Conservation (phyloP, 148 eudicot genomes). For the Rhododendron henanense region DNA sequence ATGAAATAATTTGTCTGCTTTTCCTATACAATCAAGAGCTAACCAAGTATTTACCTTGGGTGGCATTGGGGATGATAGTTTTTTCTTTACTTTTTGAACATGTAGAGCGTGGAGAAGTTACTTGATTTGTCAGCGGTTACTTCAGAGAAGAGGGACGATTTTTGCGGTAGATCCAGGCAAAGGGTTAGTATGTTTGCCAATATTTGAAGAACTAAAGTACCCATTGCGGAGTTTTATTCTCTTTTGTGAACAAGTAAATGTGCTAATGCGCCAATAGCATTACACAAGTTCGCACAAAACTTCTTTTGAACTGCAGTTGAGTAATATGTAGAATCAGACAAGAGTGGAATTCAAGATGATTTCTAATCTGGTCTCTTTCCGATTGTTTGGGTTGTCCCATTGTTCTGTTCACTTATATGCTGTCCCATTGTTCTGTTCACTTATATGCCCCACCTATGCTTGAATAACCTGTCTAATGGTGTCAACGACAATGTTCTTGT, state of each 20-base stretch:
- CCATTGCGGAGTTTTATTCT: neutral
- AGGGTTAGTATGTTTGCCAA: neutral
- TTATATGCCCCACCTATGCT: neutral
- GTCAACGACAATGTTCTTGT: neutral
- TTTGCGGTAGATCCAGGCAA: neutral
- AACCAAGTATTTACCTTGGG: neutral
- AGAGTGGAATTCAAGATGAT: neutral
- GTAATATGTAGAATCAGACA: neutral
- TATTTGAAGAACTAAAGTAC: neutral
- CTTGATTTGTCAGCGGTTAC: neutral
- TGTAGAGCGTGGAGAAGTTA: slow-evolving; percentile 1
- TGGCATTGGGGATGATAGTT: neutral
- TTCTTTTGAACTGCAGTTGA: neutral
- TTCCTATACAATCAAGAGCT: neutral
- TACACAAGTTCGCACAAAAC: neutral
- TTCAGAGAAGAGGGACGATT: neutral
- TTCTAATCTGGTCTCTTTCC: neutral
- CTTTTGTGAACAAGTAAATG: neutral
- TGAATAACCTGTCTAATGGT: neutral
- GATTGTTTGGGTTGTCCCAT: neutral
- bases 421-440: no score
- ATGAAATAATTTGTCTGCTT: neutral
- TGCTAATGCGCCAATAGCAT: neutral
- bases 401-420: no score
- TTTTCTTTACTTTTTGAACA: neutral